phyloP scores from a whole-genome alignment of 345 rosid species.

The Theobroma cacao region DNA sequence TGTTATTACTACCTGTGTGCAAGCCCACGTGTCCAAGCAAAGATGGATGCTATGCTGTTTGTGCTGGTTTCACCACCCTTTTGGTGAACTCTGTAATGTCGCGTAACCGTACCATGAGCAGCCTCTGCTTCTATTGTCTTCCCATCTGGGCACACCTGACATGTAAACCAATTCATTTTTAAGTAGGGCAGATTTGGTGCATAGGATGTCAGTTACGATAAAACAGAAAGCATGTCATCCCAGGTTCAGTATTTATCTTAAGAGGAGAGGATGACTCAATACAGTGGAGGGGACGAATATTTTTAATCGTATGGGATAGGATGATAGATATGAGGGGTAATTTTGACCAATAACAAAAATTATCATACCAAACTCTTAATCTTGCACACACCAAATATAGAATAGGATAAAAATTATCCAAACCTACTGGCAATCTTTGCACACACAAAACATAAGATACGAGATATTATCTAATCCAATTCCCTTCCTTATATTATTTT shows the following conservation, averaged over 20 bases:
- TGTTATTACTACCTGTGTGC: constrained; percentile 66
- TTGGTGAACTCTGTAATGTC: constrained; percentile 97
- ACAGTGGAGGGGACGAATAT: not conserved
- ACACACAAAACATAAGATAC: not conserved
- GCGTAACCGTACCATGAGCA: constrained; percentile 96
- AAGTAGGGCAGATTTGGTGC: not conserved
- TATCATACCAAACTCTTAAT: not conserved
- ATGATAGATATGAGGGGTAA: not conserved
- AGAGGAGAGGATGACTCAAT: not conserved
- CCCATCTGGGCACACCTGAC: constrained; percentile 97
- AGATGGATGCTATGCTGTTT: constrained; percentile 97
- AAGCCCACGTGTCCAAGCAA: constrained; percentile 98
- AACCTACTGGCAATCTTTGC: not conserved
- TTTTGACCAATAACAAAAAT: not conserved
- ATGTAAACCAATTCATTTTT: constrained; percentile 6
- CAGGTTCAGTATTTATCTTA: not conserved
- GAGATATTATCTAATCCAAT: not conserved
- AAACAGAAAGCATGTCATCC: not conserved
- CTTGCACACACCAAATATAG: too few species aligned
- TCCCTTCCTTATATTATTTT: not conserved
- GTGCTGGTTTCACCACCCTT: constrained; percentile 99
- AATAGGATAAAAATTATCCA: not conserved
- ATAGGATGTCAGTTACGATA: not conserved
- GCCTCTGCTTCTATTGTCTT: constrained; percentile 99
- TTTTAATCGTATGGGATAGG: not conserved